Percentiles rank a stretch among this genome's conserved stretches.
Evolutionary conservation across 495 filamentous ascomycete genomes (phyloP).

Genomic region (Aspergillus carlsbadensis): DNA sequence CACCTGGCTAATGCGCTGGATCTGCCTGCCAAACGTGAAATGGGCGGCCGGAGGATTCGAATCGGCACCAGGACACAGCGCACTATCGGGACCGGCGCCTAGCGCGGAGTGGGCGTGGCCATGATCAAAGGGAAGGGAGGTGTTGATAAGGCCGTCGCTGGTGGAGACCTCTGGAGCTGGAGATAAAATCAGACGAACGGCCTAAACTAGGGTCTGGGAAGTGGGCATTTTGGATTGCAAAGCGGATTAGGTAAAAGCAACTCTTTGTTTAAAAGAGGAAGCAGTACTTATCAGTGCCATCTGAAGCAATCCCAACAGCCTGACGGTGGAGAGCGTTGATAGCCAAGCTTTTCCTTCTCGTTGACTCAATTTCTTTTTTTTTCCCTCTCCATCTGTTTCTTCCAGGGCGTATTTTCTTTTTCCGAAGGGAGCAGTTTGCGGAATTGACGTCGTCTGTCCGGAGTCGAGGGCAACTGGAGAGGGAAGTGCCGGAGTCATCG

Average conservation of each 20-base stretch:
- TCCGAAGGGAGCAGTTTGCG: background rate
- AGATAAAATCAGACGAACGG: slow-evolving; percentile 23
- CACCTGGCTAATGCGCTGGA: background rate
- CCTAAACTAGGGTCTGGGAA: slow-evolving; percentile 4
- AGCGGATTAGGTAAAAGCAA: slow-evolving; percentile 15
- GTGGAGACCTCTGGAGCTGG: slow-evolving; percentile 14
- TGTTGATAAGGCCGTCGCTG: slow-evolving; percentile 20
- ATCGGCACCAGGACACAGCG: slow-evolving; percentile 1
- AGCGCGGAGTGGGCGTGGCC: slow-evolving; percentile 28
- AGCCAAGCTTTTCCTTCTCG: slow-evolving; percentile 8
- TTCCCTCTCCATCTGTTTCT: background rate
- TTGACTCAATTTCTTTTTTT: slow-evolving; percentile 1
- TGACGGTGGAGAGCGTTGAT: background rate
- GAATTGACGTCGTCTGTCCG: background rate
- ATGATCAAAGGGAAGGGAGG: slow-evolving; percentile 14
- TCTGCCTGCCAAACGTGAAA: background rate
- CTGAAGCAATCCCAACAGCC: background rate
- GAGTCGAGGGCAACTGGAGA: background rate
- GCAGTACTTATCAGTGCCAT: slow-evolving; percentile 3
- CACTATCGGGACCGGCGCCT: slow-evolving; percentile 22
- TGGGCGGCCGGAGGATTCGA: background rate
- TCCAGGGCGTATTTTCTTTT: background rate
- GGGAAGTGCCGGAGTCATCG: background rate
- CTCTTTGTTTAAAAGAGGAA: slow-evolving; percentile 1
- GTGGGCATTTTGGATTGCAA: slow-evolving; percentile 9